phyloP scores from a whole-genome alignment of 2,329 filamentous ascomycete genomes.

The Talaromyces sp. region DNA sequence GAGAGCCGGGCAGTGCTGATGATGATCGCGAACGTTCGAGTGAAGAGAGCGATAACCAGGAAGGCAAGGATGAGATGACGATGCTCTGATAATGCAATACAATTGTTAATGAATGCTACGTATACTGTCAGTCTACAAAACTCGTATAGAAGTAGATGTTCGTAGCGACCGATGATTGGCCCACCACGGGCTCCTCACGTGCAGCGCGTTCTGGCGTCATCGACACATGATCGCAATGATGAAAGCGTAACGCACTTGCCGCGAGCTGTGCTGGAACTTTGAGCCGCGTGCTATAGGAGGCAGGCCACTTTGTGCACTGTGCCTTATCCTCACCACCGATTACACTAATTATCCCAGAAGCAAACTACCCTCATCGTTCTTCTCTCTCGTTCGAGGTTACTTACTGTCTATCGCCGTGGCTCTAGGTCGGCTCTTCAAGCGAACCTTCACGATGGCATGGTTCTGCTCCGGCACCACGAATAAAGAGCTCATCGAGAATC shows the following conservation, averaged over 20 bases:
- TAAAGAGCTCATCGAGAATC: conserved; percentile 68
- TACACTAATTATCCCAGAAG: background rate
- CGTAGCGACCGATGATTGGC: background rate
- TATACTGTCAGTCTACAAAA: background rate
- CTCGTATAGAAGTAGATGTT: background rate
- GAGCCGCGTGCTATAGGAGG: background rate
- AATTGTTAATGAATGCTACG: background rate
- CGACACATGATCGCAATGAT: background rate
- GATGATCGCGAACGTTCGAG: conserved; percentile 29
- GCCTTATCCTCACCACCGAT: background rate
- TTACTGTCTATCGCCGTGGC: conserved; percentile 5
- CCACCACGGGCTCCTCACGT: background rate
- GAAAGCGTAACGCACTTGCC: background rate
- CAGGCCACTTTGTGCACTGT: background rate
- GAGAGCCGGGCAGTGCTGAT: conserved; percentile 21
- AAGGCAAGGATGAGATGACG: conserved; percentile 31
- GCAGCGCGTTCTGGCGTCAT: background rate
- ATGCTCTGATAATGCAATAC: conserved; percentile 20
- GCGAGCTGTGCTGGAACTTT: background rate
- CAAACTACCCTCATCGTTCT: background rate
- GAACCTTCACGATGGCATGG: conserved; percentile 70
- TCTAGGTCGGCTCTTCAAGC: conserved; percentile 9
- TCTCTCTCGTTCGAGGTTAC: background rate
- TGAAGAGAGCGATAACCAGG: conserved; percentile 21
- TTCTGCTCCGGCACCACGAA: conserved; percentile 73